These are phyloP conservation scores for Microsporum ferrugineum DNA, from an alignment of 2,329 filamentous ascomycete species.

Conservation along the genomic window DNA sequence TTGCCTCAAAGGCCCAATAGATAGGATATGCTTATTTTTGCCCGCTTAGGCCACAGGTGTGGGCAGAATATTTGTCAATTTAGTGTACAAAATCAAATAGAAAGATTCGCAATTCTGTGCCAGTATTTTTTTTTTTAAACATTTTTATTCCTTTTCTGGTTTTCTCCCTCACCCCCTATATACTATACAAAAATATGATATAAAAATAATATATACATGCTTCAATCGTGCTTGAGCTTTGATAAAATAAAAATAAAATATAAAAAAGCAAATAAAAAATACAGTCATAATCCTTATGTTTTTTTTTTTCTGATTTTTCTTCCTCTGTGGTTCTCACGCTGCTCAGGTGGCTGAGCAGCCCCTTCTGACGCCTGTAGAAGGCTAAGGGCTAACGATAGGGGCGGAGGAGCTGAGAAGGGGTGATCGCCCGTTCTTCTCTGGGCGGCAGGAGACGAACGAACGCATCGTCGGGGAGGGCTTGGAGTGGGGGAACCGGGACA, in stretches of 20 bases:
- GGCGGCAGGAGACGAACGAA: constrained; percentile 1
- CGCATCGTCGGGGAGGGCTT: neutral
- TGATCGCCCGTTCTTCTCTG: neutral
- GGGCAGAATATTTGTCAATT: constrained; percentile 8
- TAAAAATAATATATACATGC: neutral
- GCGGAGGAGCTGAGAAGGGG: neutral
- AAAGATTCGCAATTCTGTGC: constrained; percentile 6
- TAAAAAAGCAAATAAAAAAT: neutral
- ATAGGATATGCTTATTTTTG: neutral
- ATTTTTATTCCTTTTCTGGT: neutral
- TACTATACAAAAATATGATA: neutral
- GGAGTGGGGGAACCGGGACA: neutral
- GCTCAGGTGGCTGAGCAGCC: neutral
- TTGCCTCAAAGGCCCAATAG: constrained; percentile 16
- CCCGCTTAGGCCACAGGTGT: constrained; percentile 5
- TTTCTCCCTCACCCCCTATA: neutral
- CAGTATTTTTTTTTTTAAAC: neutral
- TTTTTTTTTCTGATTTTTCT: neutral
- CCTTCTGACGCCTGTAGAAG: neutral
- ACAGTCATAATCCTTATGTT: neutral
- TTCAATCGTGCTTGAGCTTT: neutral
- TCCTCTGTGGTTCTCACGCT: neutral
- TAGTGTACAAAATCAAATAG: constrained; percentile 13
- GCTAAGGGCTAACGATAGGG: neutral
- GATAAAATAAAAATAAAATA: neutral